A percentile compares a stretch with the other conserved stretches of the same genome.
phyloP scores from a whole-genome alignment of 208 protist species.

The Acanthamoeba culbertsoni region DNA sequence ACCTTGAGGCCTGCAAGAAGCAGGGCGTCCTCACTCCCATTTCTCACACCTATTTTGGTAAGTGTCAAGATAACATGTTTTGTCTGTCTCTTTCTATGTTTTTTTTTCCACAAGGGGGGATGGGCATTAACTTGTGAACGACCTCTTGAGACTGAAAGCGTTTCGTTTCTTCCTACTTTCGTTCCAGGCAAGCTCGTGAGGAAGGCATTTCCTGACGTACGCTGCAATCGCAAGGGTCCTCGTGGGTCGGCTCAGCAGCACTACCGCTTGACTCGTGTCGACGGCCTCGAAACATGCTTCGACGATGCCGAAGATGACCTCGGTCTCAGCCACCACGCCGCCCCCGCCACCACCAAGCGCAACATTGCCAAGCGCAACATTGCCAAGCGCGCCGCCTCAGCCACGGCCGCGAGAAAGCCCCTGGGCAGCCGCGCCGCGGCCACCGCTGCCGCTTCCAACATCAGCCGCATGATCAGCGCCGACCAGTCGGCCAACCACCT shows the following conservation, averaged over 20 bases:
- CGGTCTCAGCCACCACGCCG: too few species aligned
- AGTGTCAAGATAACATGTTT: too few species aligned
- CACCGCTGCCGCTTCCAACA: slow-evolving; percentile 8
- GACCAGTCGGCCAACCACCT: background rate
- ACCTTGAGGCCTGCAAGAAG: slow-evolving; percentile 38
- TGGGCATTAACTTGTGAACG: too few species aligned
- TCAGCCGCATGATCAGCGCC: slow-evolving; percentile 40
- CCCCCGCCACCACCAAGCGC: background rate
- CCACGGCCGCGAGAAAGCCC: background rate
- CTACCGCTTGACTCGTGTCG: slow-evolving; percentile 27
- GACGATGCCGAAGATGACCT: too few species aligned
- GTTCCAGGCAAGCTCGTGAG: slow-evolving; percentile 41
- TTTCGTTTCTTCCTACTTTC: too few species aligned
- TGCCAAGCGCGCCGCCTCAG: background rate
- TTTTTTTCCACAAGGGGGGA: too few species aligned
- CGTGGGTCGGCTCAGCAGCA: slow-evolving; percentile 36
- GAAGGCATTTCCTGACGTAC: slow-evolving; percentile 28
- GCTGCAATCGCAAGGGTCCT: slow-evolving; percentile 16
- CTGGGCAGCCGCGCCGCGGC: background rate
- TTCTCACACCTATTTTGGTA: slow-evolving; percentile 41
- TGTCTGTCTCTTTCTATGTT: too few species aligned
- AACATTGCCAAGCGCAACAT: background rate
- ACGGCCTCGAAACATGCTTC: background rate
- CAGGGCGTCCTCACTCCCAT: slow-evolving; percentile 21
- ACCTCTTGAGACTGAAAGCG: too few species aligned